phyloP scores from a whole-genome alignment of 345 rosid genomes.

The Rhodomyrtus tomentosa region DNA sequence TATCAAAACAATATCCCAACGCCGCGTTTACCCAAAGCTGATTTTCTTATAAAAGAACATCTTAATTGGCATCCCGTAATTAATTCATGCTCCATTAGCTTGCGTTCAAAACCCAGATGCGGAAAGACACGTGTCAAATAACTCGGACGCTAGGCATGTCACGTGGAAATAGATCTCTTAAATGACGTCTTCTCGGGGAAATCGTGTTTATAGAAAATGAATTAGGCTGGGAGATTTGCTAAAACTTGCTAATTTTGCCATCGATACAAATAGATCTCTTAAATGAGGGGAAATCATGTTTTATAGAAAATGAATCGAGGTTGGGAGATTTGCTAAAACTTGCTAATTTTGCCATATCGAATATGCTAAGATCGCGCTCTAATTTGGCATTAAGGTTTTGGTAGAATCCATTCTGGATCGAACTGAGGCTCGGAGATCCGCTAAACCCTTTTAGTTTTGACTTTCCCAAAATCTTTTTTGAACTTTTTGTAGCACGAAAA shows the following conservation, averaged over 20 bases:
- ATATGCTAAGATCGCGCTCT: not conserved
- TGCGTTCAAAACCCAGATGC: accelerated
- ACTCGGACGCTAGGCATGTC: not conserved
- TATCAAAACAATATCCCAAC: too few species aligned
- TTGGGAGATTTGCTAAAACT: not conserved
- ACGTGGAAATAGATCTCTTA: not conserved
- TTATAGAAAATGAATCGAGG: too few species aligned
- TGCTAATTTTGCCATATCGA: not conserved
- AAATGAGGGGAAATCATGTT: not conserved
- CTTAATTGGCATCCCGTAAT: accelerated
- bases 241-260: not conserved
- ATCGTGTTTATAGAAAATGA: accelerated
- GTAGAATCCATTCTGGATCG: not conserved
- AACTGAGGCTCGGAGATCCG: not conserved
- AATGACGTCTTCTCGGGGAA: not conserved
- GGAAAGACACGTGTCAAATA: not conserved
- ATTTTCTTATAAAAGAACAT: not conserved
- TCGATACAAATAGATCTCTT: not conserved
- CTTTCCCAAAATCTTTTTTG: not conserved
- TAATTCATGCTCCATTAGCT: not conserved
- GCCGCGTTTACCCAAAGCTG: not conserved
- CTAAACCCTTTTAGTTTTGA: not conserved
- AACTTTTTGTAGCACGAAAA: too few species aligned
- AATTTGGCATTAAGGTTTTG: not conserved
- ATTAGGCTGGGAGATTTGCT: not conserved